Evolutionary conservation across 805 yeast genomes (phyloP), one percentile per base, ranked within the genome.

Genomic region (Dipodascus albidus): DNA sequence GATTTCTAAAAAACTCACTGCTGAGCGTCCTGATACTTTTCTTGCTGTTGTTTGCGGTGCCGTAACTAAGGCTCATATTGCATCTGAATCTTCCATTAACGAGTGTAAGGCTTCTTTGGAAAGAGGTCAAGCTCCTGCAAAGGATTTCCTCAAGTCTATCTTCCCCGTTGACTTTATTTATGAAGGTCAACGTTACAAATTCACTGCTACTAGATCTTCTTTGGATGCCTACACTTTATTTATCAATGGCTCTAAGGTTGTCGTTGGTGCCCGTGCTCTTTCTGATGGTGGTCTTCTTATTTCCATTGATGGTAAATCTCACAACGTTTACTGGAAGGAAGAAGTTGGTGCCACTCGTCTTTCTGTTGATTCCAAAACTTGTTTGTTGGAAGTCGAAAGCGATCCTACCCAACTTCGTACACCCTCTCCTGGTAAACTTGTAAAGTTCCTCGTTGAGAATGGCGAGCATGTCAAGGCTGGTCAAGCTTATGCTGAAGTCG

Each of bases 341-440:
- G 99, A 95, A 74, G 91, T 93, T 57, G 82, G 89, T 53, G 95
- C 96, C 41, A 91, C 97, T 9, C 83, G 99, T 72, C 70, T 93
- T 61, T 87, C 96, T 23, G 96, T 93, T 42, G 97, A 93, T 67
- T 82, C 96, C 52, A 93, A 87, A 76, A 90, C 99, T 24, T 91
- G 98, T 67, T 73, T 87, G 60, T 79, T 93, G 59, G 99, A 95
- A 72, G 86, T 79, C 55, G 99, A 93, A 74, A 91, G 88, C 65
- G 99, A 93, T 67, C 99, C 99, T 59, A 95, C 99, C 47, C 98
- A 93, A 75, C 77, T 95, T 67, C 83, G 98, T 74, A 88, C 99
- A 35, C 99, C 99, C 48, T 93, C 99, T 24, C 99, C 99, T 53
- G 99, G 99, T 76, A 93, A 93, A 73, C 78, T 93, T 60, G 96